Conservation (phyloP, 768 basidiomycete species). For the Suillus plorans region DNA sequence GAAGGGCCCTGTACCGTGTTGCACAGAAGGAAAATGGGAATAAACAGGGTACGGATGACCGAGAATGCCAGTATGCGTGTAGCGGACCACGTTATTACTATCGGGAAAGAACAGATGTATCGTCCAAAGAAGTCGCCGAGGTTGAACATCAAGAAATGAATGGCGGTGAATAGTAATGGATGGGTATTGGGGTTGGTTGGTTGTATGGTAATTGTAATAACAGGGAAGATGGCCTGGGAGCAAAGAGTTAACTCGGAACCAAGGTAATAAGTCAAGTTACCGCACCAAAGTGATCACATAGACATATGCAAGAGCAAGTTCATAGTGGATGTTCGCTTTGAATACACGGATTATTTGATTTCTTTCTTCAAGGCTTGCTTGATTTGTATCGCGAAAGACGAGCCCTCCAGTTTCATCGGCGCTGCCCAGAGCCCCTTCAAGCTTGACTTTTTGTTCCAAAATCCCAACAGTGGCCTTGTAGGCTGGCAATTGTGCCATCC, state of each 20-base stretch:
- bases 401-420: slow-evolving; percentile 37
- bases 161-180: slow-evolving; percentile 74
- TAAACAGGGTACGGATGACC: slow-evolving; percentile 72
- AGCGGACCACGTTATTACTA: slow-evolving; percentile 67
- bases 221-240: slow-evolving; percentile 77
- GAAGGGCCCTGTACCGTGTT: slow-evolving; percentile 61
- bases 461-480: slow-evolving; percentile 56
- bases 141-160: slow-evolving; percentile 82
- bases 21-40: slow-evolving; percentile 85
- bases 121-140: slow-evolving; percentile 71
- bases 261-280: background rate
- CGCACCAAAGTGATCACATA: slow-evolving; percentile 80
- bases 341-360: slow-evolving; percentile 52
- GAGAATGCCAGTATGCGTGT: slow-evolving; percentile 62
- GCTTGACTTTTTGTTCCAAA: slow-evolving; percentile 39
- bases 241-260: slow-evolving; percentile 10
- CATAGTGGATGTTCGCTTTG: slow-evolving; percentile 64
- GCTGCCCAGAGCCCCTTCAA: slow-evolving; percentile 15
- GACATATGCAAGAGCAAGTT: slow-evolving; percentile 72
- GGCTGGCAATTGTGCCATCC: slow-evolving; percentile 56
- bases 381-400: slow-evolving; percentile 30
- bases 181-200: slow-evolving; percentile 67
- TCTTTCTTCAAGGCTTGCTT: slow-evolving; percentile 34
- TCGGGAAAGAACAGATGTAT: slow-evolving; percentile 63
- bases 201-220: slow-evolving; percentile 75